Conservation (phyloP, 305 asterid species). For the Solanum hybrid region DNA sequence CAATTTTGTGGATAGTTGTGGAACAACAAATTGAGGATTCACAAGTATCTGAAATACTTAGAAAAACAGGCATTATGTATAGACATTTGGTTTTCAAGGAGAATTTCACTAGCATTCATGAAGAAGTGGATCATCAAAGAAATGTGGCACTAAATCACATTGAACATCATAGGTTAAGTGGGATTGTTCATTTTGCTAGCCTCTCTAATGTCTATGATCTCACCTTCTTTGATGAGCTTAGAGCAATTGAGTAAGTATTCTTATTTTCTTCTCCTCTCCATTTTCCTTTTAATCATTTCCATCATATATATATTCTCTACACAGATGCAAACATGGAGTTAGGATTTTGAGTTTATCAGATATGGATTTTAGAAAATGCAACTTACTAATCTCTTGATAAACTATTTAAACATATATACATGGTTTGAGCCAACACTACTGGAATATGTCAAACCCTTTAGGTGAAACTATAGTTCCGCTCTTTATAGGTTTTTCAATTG, state of each 20-base stretch:
- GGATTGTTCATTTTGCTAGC: constrained; percentile 54
- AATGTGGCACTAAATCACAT: constrained; percentile 78
- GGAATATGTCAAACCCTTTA: background rate
- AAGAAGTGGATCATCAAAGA: constrained; percentile 78
- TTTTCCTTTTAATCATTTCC: background rate
- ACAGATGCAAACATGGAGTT: background rate
- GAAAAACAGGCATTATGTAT: constrained; percentile 72
- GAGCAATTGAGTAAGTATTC: constrained; percentile 62
- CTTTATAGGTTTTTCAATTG: background rate
- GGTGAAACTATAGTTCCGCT: background rate
- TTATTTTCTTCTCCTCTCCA: background rate
- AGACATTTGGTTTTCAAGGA: constrained; percentile 76
- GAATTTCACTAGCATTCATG: constrained; percentile 44
- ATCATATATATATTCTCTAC: background rate
- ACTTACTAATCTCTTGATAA: background rate
- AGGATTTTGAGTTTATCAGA: background rate
- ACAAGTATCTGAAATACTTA: constrained; percentile 34
- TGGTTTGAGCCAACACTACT: background rate
- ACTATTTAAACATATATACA: background rate
- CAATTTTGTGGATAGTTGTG: constrained; percentile 80
- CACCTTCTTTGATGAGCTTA: constrained; percentile 64
- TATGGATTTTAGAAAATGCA: background rate
- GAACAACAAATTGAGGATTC: constrained; percentile 42
- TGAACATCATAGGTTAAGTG: constrained; percentile 77
- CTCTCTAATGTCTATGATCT: constrained; percentile 73